These are phyloP conservation scores for Pleurotus cornucopiae DNA, from an alignment of 768 basidiomycete genomes.

Conservation along the genomic window DNA sequence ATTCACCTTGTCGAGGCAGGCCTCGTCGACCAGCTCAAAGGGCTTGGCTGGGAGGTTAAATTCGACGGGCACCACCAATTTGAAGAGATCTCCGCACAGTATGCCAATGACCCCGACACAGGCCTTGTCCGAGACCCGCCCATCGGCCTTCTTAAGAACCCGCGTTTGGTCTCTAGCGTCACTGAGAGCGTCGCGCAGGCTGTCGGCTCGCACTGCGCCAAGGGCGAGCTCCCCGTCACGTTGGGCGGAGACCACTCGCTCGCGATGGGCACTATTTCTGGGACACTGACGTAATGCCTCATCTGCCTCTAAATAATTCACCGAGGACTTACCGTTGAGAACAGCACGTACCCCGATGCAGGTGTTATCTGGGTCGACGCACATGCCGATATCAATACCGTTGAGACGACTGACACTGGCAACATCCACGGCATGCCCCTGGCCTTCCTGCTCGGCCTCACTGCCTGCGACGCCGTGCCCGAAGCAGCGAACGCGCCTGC, in stretches of 20 bases:
- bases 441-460: constrained; percentile 80
- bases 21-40: constrained; percentile 68
- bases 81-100: constrained; percentile 52
- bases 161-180: constrained; percentile 80
- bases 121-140: constrained; percentile 57
- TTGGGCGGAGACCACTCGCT: constrained; percentile 96
- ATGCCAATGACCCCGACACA: not conserved
- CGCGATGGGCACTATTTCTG: constrained; percentile 92
- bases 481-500: constrained; percentile 27
- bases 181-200: constrained; percentile 71
- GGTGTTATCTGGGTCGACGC: constrained; percentile 97
- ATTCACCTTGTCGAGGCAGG: constrained; percentile 88
- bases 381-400: constrained; percentile 95
- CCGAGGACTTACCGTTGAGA: constrained; percentile 4
- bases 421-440: constrained; percentile 99
- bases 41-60: constrained; percentile 83
- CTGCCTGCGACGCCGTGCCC: constrained; percentile 30
- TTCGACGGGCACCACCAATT: constrained; percentile 92
- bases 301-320: constrained; percentile 1
- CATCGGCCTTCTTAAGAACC: constrained; percentile 88
- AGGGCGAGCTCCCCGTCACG: constrained; percentile 83
- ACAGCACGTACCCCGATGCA: constrained; percentile 68
- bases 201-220: constrained; percentile 71
- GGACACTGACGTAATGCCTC: constrained; percentile 62
- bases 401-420: constrained; percentile 75